These are phyloP conservation scores for Colletotrichum tanaceti DNA, from an alignment of 2,329 filamentous ascomycete genomes.

Conservation along the genomic window DNA sequence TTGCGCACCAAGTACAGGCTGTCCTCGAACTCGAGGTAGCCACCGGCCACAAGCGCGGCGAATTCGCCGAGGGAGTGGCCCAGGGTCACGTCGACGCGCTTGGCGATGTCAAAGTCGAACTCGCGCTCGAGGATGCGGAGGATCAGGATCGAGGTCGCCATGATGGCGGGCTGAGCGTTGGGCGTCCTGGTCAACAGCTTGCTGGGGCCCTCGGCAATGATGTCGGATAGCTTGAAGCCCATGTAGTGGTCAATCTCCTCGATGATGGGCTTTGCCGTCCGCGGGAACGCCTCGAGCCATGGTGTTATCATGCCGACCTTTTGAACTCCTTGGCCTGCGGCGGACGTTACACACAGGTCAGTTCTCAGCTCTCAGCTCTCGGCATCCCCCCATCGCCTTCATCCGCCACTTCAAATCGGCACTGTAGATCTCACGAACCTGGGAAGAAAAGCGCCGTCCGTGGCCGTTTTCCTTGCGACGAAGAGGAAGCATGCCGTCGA, in stretches of 20 bases:
- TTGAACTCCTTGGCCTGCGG: constrained; percentile 84
- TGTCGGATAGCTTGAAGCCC: constrained; percentile 77
- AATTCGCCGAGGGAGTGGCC: constrained; percentile 96
- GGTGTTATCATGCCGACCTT: constrained; percentile 87
- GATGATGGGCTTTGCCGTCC: constrained; percentile 78
- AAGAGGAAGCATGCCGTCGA: constrained; percentile 50
- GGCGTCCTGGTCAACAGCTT: constrained; percentile 81
- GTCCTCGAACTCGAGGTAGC: constrained; percentile 81
- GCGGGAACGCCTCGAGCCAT: constrained; percentile 88
- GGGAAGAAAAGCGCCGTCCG: constrained; percentile 72
- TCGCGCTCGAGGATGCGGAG: constrained; percentile 87
- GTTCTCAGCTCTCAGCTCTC: neutral
- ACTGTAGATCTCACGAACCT: constrained; percentile 52
- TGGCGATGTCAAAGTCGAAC: constrained; percentile 78
- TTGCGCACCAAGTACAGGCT: constrained; percentile 80
- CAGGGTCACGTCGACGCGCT: constrained; percentile 82
- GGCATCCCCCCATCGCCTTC: no score
- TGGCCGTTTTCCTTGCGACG: constrained; percentile 52
- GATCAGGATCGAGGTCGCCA: constrained; percentile 93
- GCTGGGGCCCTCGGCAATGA: constrained; percentile 85
- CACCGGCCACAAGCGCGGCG: constrained; percentile 86
- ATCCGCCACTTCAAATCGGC: neutral
- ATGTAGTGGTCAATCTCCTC: constrained; percentile 87
- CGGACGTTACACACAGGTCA: constrained; percentile 1
- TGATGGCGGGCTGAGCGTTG: constrained; percentile 94